Conservation (phyloP, 1,139 yeast genomes). For the Casaregolazyma lundiana region DNA sequence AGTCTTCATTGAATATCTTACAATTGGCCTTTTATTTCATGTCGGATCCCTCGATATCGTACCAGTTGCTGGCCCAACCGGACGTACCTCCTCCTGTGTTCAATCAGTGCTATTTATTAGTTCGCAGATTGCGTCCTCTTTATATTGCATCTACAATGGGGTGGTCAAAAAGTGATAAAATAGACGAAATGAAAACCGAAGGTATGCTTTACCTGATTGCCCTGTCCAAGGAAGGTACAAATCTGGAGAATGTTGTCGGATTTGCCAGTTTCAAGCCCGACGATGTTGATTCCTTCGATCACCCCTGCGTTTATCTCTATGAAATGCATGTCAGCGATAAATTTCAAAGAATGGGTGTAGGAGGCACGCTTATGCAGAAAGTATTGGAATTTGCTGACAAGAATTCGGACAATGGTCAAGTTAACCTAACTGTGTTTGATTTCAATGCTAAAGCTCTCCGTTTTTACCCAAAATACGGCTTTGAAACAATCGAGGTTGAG, state of each 20-base stretch:
- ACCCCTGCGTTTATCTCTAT: conserved; percentile 42
- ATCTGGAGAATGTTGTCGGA: conserved; percentile 31
- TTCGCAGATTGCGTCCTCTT: conserved; percentile 24
- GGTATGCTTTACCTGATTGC: conserved; percentile 40
- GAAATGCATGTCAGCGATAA: conserved; percentile 47
- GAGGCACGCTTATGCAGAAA: conserved; percentile 35
- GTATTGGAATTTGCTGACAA: conserved; percentile 15
- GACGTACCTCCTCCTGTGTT: conserved; percentile 7
- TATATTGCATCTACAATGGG: conserved; percentile 36
- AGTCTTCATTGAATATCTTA: too few relatives aligned
- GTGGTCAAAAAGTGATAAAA: conserved; percentile 44
- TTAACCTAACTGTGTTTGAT: conserved; percentile 28
- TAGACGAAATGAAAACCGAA: conserved; percentile 43
- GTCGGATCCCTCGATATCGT: background rate
- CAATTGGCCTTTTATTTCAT: background rate
- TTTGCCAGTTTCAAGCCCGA: conserved; percentile 45
- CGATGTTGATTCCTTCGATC: conserved; percentile 29
- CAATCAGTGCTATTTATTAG: conserved; percentile 26
- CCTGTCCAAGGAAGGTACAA: background rate
- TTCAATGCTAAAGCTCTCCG: conserved; percentile 25
- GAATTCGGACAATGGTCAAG: conserved; percentile 6
- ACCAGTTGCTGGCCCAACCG: background rate
- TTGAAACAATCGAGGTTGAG: conserved; percentile 12
- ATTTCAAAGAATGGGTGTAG: conserved; percentile 36
- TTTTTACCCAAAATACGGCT: conserved; percentile 26